Percentiles rank a stretch among this genome's conserved stretches.
phyloP scores from a whole-genome alignment of 148 eudicot genomes.

The Amaranthus hypochondriacus region DNA sequence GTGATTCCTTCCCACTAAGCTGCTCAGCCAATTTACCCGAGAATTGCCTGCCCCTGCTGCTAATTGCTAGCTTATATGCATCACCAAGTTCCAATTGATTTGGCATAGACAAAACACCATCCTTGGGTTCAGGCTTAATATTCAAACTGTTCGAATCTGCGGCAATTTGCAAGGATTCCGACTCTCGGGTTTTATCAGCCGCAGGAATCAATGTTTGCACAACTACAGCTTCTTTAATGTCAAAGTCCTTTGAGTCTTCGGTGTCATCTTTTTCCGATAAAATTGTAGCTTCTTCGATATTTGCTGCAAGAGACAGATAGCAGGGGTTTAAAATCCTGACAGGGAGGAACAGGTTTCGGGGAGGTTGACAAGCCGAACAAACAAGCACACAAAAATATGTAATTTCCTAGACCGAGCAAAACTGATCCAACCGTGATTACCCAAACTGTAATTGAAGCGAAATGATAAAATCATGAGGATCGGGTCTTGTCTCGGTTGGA shows the following conservation, averaged over 20 bases:
- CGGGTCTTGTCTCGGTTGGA: too few species aligned
- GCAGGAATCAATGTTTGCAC: slow-evolving; percentile 16
- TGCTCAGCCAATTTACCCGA: slow-evolving; percentile 68
- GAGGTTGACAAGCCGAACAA: background rate
- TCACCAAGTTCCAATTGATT: slow-evolving; percentile 67
- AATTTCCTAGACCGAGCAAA: background rate
- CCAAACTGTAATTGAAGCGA: too few species aligned
- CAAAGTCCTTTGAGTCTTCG: background rate
- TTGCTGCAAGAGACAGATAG: slow-evolving; percentile 18
- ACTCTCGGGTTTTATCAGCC: slow-evolving; percentile 19
- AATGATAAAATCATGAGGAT: too few species aligned
- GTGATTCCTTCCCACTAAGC: slow-evolving; percentile 53
- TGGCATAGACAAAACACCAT: slow-evolving; percentile 31
- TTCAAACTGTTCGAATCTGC: slow-evolving; percentile 28
- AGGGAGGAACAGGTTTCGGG: background rate
- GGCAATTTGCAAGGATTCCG: slow-evolving; percentile 26
- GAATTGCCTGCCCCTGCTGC: slow-evolving; percentile 60
- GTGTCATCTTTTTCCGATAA: background rate
- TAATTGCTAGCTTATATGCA: slow-evolving; percentile 82
- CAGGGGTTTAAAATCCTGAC: slow-evolving; percentile 1
- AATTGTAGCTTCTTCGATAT: background rate
- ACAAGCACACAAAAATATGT: background rate
- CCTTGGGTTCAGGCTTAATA: slow-evolving; percentile 27
- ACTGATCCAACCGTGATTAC: too few species aligned
- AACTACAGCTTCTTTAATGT: slow-evolving; percentile 19